Evolutionary conservation across 2,329 filamentous ascomycete species (phyloP), one percentile per base, ranked within the genome.

Genomic region (Cryphonectria japonica): DNA sequence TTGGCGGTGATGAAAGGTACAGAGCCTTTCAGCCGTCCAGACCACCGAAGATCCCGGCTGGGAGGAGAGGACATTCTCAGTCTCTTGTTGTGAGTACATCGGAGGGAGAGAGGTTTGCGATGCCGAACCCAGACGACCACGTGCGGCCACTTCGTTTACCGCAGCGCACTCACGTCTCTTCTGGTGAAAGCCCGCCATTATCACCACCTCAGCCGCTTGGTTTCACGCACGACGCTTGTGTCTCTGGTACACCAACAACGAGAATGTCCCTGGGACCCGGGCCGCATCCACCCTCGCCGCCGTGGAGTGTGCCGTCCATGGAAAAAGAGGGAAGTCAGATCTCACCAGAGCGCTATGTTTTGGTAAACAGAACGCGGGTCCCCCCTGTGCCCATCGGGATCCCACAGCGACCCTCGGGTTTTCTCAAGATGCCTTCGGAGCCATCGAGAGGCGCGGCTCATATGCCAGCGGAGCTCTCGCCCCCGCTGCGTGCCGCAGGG

Each of bases 101-200:
- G 8, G 26, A 19, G 26, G 63, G 19, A 34, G 43, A 52, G 6
- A 32, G 4, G 9, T 19, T 11, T 34, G 19, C 32, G 16, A 57
- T 59, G 64, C 64, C 64, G 29, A 57, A 41, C 14, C 50, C 50
- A 16, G n/a, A 57, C 22, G 64, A 57, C 16, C 50, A 41, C 19
- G 50, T 57, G 22, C 46, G 46, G 8, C 32, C 64, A 2, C 43
- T 66, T n/a, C 29, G 43, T 37, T 8, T 66, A 34, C 41, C 63
- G 26, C 41, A 34, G 19, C 43, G 63, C 3, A 54, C 26, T 19
- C 52, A 26, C 46, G 11, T 39, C 59, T 61, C 9, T 39, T 39
- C 59, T 3, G 59, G 7, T 26, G 34, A 34, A 16, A n/a, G 32
- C 32, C 34, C 59, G 19, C 32, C 59, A 1, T 22, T 14, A n/a